phyloP scores from a whole-genome alignment of 805 yeast genomes.

The Metschnikowia aberdeeniae region DNA sequence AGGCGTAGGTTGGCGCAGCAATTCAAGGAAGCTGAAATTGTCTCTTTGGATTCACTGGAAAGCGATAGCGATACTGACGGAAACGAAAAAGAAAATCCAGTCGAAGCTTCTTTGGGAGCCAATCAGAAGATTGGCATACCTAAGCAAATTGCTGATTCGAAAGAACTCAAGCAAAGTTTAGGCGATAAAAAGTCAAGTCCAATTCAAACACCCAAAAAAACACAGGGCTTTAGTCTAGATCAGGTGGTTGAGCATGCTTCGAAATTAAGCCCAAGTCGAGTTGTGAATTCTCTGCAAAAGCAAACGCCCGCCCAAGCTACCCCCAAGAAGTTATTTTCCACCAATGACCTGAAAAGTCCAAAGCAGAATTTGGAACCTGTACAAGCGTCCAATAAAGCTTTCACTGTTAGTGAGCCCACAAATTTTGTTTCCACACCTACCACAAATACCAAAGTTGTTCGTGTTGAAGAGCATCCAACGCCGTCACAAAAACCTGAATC shows the following conservation, averaged over 20 bases:
- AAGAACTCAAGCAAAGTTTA: not conserved
- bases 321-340: not conserved
- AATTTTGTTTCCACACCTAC: too few species aligned
- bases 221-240: not conserved
- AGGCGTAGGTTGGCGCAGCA: conserved; percentile 8
- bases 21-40: conserved; percentile 10
- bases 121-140: not conserved
- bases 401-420: too few species aligned
- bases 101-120: not conserved
- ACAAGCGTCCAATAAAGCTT: too few species aligned
- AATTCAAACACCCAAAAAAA: not conserved
- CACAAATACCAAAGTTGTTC: too few species aligned
- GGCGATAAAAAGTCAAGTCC: too few species aligned
- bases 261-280: too few species aligned
- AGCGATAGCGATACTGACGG: not conserved
- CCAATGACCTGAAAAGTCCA: not conserved
- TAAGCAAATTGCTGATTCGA: not conserved
- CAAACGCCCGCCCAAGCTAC: not conserved
- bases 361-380: too few species aligned
- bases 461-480: too few species aligned
- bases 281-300: too few species aligned
- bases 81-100: not conserved
- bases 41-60: conserved; percentile 6
- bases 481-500: too few species aligned
- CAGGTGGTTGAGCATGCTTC: too few species aligned